phyloP scores from a whole-genome alignment of 345 rosid species.

The Eutrema heterophyllum region DNA sequence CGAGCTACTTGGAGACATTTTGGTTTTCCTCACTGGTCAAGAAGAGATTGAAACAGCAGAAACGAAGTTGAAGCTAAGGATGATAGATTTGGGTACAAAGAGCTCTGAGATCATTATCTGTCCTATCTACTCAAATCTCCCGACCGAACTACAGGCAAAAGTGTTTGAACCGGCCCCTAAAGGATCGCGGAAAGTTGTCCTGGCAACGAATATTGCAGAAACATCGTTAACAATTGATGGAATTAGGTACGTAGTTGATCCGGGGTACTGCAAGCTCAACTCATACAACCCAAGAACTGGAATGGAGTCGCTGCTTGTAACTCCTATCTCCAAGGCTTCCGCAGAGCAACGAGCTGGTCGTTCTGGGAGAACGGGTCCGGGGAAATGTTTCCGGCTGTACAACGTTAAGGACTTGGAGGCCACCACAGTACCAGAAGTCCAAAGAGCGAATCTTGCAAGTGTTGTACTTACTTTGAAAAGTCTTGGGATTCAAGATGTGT shows the following conservation, averaged over 20 bases:
- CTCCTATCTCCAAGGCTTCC: constrained; percentile 92
- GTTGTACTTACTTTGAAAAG: constrained; percentile 87
- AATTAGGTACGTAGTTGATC: constrained; percentile 79
- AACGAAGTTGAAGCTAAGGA: constrained; percentile 63
- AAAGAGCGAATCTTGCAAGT: constrained; percentile 82
- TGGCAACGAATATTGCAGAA: constrained; percentile 95
- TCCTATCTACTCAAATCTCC: constrained; percentile 89
- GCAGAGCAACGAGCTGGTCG: constrained; percentile 96
- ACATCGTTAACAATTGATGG: constrained; percentile 92
- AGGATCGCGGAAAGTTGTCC: constrained; percentile 87
- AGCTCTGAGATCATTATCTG: constrained; percentile 83
- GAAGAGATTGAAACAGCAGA: constrained; percentile 96
- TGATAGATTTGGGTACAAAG: constrained; percentile 69
- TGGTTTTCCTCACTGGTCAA: constrained; percentile 89
- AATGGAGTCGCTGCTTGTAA: constrained; percentile 80
- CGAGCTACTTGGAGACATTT: constrained; percentile 70
- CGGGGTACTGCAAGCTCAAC: constrained; percentile 87
- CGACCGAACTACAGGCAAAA: constrained; percentile 85
- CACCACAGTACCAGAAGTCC: constrained; percentile 88
- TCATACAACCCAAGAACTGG: constrained; percentile 90
- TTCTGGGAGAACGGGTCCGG: constrained; percentile 95
- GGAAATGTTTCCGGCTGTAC: constrained; percentile 82
- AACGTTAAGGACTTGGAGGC: constrained; percentile 73
- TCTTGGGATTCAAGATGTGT: constrained; percentile 83
- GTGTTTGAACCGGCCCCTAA: constrained; percentile 91